These are phyloP conservation scores for Isochrysis galbana DNA, from an alignment of 78 protist genomes.

Conservation along the genomic window DNA sequence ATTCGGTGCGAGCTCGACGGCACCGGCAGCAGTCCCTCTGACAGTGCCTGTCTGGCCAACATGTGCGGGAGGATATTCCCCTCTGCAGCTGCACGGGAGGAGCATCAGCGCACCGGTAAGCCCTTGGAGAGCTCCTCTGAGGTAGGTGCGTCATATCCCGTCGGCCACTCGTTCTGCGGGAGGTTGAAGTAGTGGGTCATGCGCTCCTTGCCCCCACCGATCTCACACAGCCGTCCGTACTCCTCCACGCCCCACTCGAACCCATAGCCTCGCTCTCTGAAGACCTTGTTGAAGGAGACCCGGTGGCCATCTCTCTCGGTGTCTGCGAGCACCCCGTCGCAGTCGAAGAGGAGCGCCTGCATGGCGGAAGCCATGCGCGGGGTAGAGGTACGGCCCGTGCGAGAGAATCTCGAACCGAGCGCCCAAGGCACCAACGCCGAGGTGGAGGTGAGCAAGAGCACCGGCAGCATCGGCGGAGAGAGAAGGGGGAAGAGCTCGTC, in stretches of 20 bases:
- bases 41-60: too few relatives aligned
- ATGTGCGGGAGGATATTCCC: too few relatives aligned
- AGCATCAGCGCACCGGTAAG: too few relatives aligned
- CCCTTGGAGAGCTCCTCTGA: neutral
- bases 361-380: neutral
- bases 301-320: slow-evolving; percentile 21
- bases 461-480: too few relatives aligned
- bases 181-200: neutral
- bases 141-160: neutral
- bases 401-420: too few relatives aligned
- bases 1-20: too few relatives aligned
- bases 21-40: too few relatives aligned
- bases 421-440: too few relatives aligned
- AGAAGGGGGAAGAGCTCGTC: too few relatives aligned
- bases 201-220: slow-evolving; percentile 23
- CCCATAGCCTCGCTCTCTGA: neutral
- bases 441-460: too few relatives aligned
- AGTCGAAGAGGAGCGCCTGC: neutral
- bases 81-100: too few relatives aligned
- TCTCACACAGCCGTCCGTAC: slow-evolving; percentile 9
- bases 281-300: neutral
- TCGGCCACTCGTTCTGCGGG: neutral
- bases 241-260: slow-evolving; percentile 15
- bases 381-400: too few relatives aligned
- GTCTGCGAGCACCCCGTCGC: slow-evolving; percentile 24